Percentiles rank a stretch among this genome's conserved stretches.
Evolutionary conservation across 129 eudicot species (phyloP).

Genomic region (Artemisia annua): DNA sequence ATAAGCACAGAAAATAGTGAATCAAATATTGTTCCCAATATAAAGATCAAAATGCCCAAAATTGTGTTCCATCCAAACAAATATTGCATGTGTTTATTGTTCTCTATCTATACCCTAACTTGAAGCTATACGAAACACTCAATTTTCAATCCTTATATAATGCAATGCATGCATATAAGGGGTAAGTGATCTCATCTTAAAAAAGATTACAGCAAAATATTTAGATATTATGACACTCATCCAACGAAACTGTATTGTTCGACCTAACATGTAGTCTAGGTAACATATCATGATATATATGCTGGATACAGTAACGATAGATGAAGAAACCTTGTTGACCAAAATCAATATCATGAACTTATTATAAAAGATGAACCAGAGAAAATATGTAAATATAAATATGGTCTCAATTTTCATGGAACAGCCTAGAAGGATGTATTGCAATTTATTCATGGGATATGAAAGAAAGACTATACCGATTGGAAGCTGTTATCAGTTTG

Average conservation of each 20-base stretch:
- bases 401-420: neutral
- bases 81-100: too few relatives aligned
- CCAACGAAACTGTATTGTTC: neutral
- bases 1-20: too few relatives aligned
- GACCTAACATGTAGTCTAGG: neutral
- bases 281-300: neutral
- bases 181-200: too few relatives aligned
- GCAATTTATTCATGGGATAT: constrained; percentile 7
- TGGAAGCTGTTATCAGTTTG: constrained; percentile 26
- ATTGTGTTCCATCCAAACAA: too few relatives aligned
- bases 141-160: too few relatives aligned
- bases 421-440: neutral
- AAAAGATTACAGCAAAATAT: too few relatives aligned
- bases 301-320: neutral
- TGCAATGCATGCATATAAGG: too few relatives aligned
- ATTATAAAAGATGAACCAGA: neutral
- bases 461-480: constrained; percentile 32
- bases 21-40: too few relatives aligned
- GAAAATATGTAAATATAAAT: neutral
- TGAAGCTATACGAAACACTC: too few relatives aligned
- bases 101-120: too few relatives aligned
- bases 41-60: too few relatives aligned
- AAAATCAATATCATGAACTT: neutral
- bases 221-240: neutral
- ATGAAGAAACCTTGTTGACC: neutral